Percentiles rank a stretch among this genome's conserved stretches.
phyloP scores from a whole-genome alignment of 2,329 filamentous ascomycete species.

The Basipetospora chlamydospora region DNA sequence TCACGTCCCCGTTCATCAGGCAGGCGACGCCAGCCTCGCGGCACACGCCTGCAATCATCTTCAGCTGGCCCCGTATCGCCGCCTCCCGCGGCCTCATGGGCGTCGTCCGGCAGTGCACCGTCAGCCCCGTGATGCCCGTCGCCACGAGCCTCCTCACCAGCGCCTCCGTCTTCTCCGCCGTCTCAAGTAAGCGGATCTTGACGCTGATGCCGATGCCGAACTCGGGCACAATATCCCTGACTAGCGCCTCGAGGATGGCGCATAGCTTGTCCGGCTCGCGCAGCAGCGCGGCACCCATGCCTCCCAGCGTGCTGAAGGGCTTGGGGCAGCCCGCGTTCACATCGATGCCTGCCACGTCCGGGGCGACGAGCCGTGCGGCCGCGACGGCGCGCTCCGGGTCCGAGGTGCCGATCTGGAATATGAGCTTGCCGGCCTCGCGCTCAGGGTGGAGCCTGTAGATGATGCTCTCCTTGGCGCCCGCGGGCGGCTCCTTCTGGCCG shows the following conservation, averaged over 20 bases:
- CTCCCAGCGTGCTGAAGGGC: slow-evolving; percentile 81
- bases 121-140: slow-evolving; percentile 85
- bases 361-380: slow-evolving; percentile 71
- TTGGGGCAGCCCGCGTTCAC: slow-evolving; percentile 98
- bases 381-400: slow-evolving; percentile 69
- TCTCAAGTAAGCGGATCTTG: slow-evolving; percentile 82
- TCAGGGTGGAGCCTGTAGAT: slow-evolving; percentile 76
- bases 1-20: slow-evolving; percentile 90
- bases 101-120: slow-evolving; percentile 89
- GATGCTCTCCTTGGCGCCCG: slow-evolving; percentile 46
- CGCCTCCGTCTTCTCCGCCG: slow-evolving; percentile 56
- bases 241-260: slow-evolving; percentile 69
- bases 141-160: slow-evolving; percentile 65
- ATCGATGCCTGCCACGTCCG: slow-evolving; percentile 84
- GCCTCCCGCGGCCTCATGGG: slow-evolving; percentile 86
- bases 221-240: slow-evolving; percentile 59
- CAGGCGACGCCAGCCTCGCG: slow-evolving; percentile 77
- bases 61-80: slow-evolving; percentile 73
- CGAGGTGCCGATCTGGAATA: slow-evolving; percentile 88
- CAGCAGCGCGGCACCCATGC: slow-evolving; percentile 89
- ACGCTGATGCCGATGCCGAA: slow-evolving; percentile 90
- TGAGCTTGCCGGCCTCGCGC: slow-evolving; percentile 57
- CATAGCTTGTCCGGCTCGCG: slow-evolving; percentile 71
- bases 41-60: slow-evolving; percentile 71
- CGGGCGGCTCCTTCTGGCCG: slow-evolving; percentile 39